Percentiles rank a stretch among this genome's conserved stretches.
Evolutionary conservation across 495 filamentous ascomycete species (phyloP).

Genomic region (Friedmanniomyces simplex): DNA sequence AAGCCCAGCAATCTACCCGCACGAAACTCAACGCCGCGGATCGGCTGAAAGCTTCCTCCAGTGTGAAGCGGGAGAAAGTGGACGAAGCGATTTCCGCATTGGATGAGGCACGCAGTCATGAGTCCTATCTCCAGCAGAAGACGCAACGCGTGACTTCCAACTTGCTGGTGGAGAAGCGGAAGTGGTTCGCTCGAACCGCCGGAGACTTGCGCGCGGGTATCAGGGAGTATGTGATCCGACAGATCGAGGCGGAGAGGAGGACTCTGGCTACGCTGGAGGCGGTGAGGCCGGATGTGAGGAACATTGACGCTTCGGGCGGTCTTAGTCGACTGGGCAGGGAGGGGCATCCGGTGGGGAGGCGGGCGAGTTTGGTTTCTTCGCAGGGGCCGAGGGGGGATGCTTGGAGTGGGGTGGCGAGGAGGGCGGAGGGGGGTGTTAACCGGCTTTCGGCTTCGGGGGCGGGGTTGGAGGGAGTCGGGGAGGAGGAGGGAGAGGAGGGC

Average conservation of each 20-base stretch:
- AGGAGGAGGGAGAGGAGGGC: conserved; percentile 32
- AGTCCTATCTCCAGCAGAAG: conserved; percentile 68
- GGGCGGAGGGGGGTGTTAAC: conserved; percentile 51
- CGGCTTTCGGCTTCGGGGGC: conserved; percentile 50
- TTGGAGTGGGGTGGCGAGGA: conserved; percentile 87
- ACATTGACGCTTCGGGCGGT: conserved; percentile 83
- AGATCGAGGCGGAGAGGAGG: conserved; percentile 92
- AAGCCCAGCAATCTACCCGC: conserved; percentile 71
- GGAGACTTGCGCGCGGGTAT: conserved; percentile 68
- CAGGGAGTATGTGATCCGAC: conserved; percentile 82
- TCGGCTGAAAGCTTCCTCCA: conserved; percentile 71
- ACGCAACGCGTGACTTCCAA: conserved; percentile 80
- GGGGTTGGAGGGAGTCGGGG: conserved; percentile 42
- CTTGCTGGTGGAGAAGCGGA: conserved; percentile 75
- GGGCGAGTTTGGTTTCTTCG: conserved; percentile 66
- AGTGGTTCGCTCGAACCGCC: conserved; percentile 82
- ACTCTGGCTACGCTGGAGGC: conserved; percentile 85
- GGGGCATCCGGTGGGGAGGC: conserved; percentile 62
- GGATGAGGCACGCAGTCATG: conserved; percentile 72
- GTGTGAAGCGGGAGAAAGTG: conserved; percentile 82
- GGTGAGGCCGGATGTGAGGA: conserved; percentile 82
- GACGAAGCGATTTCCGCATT: conserved; percentile 87
- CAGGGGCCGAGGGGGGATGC: conserved; percentile 95
- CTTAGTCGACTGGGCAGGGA: conserved; percentile 83
- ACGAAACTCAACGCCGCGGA: conserved; percentile 76